Evolutionary conservation across 108 stramenopile species (phyloP).

Genomic region (Skeletonema menzelii): DNA sequence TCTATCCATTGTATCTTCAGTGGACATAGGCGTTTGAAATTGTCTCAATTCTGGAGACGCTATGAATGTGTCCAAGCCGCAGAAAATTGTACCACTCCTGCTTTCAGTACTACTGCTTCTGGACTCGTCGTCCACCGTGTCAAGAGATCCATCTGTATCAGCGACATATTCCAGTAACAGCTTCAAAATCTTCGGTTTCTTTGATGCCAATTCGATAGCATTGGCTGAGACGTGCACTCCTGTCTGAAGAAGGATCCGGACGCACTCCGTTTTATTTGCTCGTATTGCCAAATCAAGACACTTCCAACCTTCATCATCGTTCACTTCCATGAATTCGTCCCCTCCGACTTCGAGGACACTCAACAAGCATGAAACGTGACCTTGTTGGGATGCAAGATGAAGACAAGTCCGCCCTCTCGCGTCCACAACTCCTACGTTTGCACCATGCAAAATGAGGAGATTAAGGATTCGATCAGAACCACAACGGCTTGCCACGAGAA

Average conservation of each 20-base stretch:
- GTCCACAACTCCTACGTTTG: slow-evolving; percentile 54
- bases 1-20: neutral
- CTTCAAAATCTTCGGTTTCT: slow-evolving; percentile 16
- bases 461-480: slow-evolving; percentile 53
- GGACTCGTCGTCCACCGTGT: neutral
- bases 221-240: slow-evolving; percentile 42
- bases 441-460: slow-evolving; percentile 55
- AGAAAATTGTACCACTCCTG: slow-evolving; percentile 12
- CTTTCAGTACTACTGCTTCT: slow-evolving; percentile 1
- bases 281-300: slow-evolving; percentile 39
- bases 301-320: slow-evolving; percentile 42
- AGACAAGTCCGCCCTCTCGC: slow-evolving; percentile 45
- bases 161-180: slow-evolving; percentile 28
- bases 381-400: slow-evolving; percentile 47
- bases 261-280: slow-evolving; percentile 36
- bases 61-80: slow-evolving; percentile 22
- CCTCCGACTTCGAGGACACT: slow-evolving; percentile 58
- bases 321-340: slow-evolving; percentile 50
- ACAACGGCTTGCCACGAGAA: slow-evolving; percentile 59
- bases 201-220: slow-evolving; percentile 27
- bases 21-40: neutral
- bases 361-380: slow-evolving; percentile 44
- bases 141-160: neutral
- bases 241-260: slow-evolving; percentile 31
- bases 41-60: neutral